Evolutionary conservation across 2,329 filamentous ascomycete genomes (phyloP).

Genomic region (Fusarium ramigenum): DNA sequence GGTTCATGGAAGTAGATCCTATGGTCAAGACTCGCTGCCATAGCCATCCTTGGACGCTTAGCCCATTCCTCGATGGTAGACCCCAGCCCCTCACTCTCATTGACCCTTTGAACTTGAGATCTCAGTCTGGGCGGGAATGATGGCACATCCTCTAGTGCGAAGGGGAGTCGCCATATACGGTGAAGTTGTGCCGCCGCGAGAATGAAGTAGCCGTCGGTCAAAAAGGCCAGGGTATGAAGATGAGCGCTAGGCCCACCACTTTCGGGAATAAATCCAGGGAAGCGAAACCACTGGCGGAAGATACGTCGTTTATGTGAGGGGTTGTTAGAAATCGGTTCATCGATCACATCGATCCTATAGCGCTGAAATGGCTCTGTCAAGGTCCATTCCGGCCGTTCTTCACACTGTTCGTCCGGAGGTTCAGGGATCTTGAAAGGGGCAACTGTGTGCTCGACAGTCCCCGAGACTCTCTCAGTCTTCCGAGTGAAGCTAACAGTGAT

Average conservation of each 20-base stretch:
- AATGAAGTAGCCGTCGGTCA: neutral
- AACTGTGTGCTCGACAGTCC: neutral
- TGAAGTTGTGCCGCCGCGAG: neutral
- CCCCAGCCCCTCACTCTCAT: neutral
- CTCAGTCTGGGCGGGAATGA: neutral
- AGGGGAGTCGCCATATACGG: neutral
- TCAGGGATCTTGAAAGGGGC: no score
- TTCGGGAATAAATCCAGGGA: neutral
- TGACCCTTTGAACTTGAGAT: neutral
- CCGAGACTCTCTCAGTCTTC: rapidly evolving
- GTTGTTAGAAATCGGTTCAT: no score
- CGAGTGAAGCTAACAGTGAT: neutral
- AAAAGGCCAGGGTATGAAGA: neutral
- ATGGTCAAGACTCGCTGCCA: neutral
- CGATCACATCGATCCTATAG: neutral
- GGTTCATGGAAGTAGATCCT: neutral
- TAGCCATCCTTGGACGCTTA: neutral
- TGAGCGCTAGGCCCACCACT: neutral
- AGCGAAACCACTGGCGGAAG: neutral
- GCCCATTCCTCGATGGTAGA: neutral
- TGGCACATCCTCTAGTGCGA: neutral
- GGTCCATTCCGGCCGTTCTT: neutral
- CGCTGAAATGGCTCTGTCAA: neutral
- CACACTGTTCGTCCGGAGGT: neutral
- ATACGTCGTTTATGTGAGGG: neutral